Conservation (phyloP, 2,329 filamentous ascomycete genomes). For the Dactylellina parvicollis region DNA sequence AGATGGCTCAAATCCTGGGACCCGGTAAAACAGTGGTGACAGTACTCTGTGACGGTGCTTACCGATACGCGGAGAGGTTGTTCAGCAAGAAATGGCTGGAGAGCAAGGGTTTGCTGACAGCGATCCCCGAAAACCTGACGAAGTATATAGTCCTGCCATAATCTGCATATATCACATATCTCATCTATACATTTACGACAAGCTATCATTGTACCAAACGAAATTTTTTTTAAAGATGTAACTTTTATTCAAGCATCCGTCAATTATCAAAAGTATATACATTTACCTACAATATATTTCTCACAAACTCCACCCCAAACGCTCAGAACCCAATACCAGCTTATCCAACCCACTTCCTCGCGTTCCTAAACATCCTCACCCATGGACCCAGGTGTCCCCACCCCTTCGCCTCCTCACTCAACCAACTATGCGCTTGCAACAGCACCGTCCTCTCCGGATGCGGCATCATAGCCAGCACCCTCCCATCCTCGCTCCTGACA, state of each 20-base stretch:
- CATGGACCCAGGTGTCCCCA: conserved; percentile 83
- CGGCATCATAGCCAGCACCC: conserved; percentile 89
- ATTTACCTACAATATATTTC: too few species aligned
- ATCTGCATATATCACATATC: background rate
- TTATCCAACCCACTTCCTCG: conserved; percentile 83
- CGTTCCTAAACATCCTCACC: conserved; percentile 86
- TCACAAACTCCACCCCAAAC: background rate
- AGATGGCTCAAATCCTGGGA: conserved; percentile 89
- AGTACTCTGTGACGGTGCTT: conserved; percentile 94
- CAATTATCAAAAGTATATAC: conserved; percentile 24
- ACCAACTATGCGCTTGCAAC: conserved; percentile 79
- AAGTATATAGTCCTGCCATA: conserved; percentile 86
- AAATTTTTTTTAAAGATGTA: too few species aligned
- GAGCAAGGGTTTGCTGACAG: conserved; percentile 81
- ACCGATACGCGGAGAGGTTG: conserved; percentile 90
- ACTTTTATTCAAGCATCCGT: background rate
- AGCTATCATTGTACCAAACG: too few species aligned
- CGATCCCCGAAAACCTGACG: conserved; percentile 83
- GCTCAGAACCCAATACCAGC: conserved; percentile 21
- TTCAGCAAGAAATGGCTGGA: conserved; percentile 92
- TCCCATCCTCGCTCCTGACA: conserved; percentile 78
- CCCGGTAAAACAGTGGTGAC: conserved; percentile 92
- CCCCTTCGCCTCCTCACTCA: conserved; percentile 74
- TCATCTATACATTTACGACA: too few species aligned
- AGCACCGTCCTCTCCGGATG: conserved; percentile 91